Conservation (phyloP, 768 basidiomycete species). For the Boletus coccyginus region DNA sequence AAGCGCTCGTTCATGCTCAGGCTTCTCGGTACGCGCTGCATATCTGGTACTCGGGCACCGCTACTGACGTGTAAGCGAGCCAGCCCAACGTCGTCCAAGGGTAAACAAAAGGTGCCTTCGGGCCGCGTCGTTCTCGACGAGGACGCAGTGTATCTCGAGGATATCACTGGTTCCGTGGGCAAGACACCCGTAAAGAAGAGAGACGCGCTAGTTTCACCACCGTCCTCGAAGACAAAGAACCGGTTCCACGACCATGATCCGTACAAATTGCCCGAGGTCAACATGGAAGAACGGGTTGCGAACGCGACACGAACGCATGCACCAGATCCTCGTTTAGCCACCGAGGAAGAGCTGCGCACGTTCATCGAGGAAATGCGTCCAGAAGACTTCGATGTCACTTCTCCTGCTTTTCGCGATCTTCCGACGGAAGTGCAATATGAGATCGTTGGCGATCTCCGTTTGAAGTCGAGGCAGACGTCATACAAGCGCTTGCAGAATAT, state of each 20-base stretch:
- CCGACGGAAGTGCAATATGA: slow-evolving; percentile 98
- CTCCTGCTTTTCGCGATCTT: slow-evolving; percentile 85
- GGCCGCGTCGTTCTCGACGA: slow-evolving; percentile 59
- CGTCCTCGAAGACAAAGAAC: slow-evolving; percentile 55
- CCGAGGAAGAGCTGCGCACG: slow-evolving; percentile 87
- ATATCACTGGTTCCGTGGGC: slow-evolving; percentile 56
- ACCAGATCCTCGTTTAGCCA: slow-evolving; percentile 91
- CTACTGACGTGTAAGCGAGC: neutral
- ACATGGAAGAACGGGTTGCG: slow-evolving; percentile 61
- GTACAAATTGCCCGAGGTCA: slow-evolving; percentile 84
- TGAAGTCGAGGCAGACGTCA: slow-evolving; percentile 93
- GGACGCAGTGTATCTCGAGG: slow-evolving; percentile 85
- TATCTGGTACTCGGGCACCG: neutral
- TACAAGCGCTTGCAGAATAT: slow-evolving; percentile 90
- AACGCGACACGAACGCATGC: slow-evolving; percentile 56
- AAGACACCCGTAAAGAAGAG: slow-evolving; percentile 46
- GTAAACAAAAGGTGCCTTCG: slow-evolving; percentile 45
- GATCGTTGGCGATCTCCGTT: slow-evolving; percentile 91
- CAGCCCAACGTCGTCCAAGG: slow-evolving; percentile 33
- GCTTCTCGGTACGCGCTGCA: slow-evolving; percentile 37
- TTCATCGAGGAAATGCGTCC: slow-evolving; percentile 98
- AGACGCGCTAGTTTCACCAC: slow-evolving; percentile 36
- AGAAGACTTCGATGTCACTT: slow-evolving; percentile 90
- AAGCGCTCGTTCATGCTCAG: slow-evolving; percentile 69
- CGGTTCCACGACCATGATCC: slow-evolving; percentile 83